Evolutionary conservation across 2,329 filamentous ascomycete genomes (phyloP).

Genomic region (Bipolaris bicolor): DNA sequence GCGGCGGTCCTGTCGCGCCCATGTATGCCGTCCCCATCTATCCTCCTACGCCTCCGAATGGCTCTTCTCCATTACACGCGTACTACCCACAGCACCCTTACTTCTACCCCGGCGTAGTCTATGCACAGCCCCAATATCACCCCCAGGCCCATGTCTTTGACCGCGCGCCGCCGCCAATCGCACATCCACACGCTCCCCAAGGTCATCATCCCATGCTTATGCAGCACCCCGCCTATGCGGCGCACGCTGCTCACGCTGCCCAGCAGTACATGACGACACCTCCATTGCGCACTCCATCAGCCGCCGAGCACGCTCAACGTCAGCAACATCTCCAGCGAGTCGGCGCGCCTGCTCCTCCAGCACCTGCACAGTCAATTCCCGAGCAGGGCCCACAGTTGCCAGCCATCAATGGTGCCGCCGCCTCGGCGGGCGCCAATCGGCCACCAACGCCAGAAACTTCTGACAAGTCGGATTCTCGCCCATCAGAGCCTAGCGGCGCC

Average conservation of each 20-base stretch:
- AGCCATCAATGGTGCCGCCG: conserved; percentile 39
- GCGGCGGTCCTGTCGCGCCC: conserved; percentile 49
- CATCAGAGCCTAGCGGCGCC: conserved; percentile 43
- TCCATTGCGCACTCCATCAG: conserved; percentile 51
- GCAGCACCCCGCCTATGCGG: conserved; percentile 35
- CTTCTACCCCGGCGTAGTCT: conserved; percentile 43
- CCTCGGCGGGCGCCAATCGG: conserved; percentile 32
- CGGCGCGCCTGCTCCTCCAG: conserved; percentile 25
- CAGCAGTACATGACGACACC: conserved; percentile 47
- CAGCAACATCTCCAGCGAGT: conserved; percentile 42
- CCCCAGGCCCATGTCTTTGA: conserved; percentile 35
- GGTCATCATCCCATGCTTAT: conserved; percentile 38
- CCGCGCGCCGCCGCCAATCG: conserved; percentile 49
- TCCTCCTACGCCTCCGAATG: conserved; percentile 51
- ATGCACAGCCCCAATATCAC: conserved; percentile 39
- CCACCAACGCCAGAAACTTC: conserved; percentile 39
- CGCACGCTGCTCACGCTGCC: conserved; percentile 38
- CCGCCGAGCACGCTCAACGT: conserved; percentile 50
- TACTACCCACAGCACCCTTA: conserved; percentile 46
- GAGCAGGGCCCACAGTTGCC: conserved; percentile 47
- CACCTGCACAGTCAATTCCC: conserved; percentile 28
- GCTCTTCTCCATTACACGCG: conserved; percentile 51
- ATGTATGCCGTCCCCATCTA: conserved; percentile 50
- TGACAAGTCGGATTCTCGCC: conserved; percentile 52
- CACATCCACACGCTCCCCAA: conserved; percentile 48